These are phyloP conservation scores for Penicillium diatomitis DNA, from an alignment of 495 filamentous ascomycete genomes.

Conservation along the genomic window DNA sequence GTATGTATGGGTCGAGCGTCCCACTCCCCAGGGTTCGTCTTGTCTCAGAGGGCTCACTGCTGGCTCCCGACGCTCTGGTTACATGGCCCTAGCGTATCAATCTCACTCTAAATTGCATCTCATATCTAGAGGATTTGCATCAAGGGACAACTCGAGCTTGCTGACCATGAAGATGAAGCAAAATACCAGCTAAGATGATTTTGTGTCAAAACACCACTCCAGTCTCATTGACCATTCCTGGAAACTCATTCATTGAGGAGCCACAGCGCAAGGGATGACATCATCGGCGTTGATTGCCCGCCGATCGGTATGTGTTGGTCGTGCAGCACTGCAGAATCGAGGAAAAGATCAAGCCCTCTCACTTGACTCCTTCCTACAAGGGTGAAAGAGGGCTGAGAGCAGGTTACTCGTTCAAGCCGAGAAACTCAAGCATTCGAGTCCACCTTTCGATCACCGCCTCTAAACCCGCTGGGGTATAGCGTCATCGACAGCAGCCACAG, in stretches of 20 bases:
- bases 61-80: neutral
- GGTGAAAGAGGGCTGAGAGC: no score
- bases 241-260: neutral
- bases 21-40: neutral
- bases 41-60: neutral
- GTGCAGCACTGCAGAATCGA: no score
- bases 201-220: neutral
- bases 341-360: no score
- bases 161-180: no score
- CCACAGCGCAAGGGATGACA: constrained; percentile 8
- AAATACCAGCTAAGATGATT: no score
- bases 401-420: no score
- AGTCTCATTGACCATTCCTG: neutral
- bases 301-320: constrained; percentile 2
- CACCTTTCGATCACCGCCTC: constrained; percentile 2
- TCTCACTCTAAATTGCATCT: neutral
- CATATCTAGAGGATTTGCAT: no score
- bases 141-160: no score
- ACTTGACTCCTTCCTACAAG: no score
- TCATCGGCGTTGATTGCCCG: constrained; percentile 10
- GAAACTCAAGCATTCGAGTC: neutral
- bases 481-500: neutral
- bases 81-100: constrained; percentile 1
- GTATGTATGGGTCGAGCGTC: no score
- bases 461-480: neutral